phyloP scores from a whole-genome alignment of 2,329 filamentous ascomycete species.

The Penicillium verrucosum region DNA sequence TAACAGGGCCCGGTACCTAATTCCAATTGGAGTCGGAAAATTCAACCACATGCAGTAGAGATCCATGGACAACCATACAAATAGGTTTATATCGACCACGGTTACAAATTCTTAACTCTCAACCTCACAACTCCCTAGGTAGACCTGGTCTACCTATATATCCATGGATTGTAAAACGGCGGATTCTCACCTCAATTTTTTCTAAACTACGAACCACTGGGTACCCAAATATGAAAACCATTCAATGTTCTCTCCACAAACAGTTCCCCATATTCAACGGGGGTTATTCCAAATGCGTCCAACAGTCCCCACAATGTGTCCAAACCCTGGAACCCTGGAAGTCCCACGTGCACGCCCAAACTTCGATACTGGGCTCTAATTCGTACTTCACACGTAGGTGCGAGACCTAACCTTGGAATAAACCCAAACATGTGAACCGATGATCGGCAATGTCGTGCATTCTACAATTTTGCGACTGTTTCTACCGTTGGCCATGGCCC shows the following conservation, averaged over 20 bases:
- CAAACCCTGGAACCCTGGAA: not conserved
- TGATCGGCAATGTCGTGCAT: not conserved
- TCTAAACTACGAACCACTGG: not conserved
- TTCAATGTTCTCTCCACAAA: not conserved
- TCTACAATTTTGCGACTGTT: not conserved
- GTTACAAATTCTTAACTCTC: not conserved
- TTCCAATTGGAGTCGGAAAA: not conserved
- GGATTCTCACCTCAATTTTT: not conserved
- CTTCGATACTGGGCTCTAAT: not conserved
- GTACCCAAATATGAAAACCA: not conserved
- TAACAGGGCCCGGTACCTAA: not conserved
- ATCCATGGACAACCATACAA: not conserved
- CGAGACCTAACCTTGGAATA: not conserved
- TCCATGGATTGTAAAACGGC: not conserved
- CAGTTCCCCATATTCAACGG: not conserved
- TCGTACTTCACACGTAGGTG: not conserved
- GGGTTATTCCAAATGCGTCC: not conserved
- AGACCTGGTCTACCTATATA: not conserved
- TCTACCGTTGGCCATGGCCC: not conserved
- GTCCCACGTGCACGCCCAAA: not conserved
- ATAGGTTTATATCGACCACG: not conserved
- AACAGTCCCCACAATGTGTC: not conserved
- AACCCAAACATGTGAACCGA: not conserved
- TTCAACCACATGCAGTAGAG: not conserved
- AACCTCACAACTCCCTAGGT: no score